Conservation (phyloP, 768 basidiomycete genomes). For the Daedaleopsis sinensis region DNA sequence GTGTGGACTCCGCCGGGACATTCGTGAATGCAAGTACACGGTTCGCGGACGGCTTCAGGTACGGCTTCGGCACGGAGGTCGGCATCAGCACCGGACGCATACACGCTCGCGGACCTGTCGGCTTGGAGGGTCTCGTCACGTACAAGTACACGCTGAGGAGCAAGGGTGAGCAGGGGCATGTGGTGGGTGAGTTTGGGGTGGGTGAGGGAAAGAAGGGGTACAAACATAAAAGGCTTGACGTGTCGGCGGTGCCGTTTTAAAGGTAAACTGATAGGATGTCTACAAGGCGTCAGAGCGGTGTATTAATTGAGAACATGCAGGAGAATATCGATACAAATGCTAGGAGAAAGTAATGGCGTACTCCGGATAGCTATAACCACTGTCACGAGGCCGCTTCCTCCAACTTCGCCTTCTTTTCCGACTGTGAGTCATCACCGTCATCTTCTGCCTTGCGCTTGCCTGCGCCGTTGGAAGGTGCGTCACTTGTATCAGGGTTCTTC, state of each 20-base stretch:
- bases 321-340: constrained; percentile 18
- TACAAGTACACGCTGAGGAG: constrained; percentile 96
- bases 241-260: constrained; percentile 51
- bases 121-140: constrained; percentile 88
- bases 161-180: constrained; percentile 70
- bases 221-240: constrained; percentile 59
- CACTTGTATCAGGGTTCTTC: constrained; percentile 37
- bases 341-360: not conserved
- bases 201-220: constrained; percentile 73
- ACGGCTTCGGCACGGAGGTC: constrained; percentile 97
- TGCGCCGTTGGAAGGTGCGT: constrained; percentile 29
- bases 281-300: not conserved
- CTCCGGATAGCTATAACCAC: not conserved
- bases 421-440: constrained; percentile 39
- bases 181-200: constrained; percentile 83
- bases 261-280: not conserved
- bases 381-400: constrained; percentile 39
- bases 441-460: constrained; percentile 76
- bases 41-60: constrained; percentile 95
- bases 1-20: constrained; percentile 90
- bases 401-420: constrained; percentile 69
- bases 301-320: constrained; percentile 8
- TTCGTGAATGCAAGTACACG: constrained; percentile 95
- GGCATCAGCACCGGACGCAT: constrained; percentile 97
- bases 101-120: constrained; percentile 95